Evolutionary conservation across 2,329 filamentous ascomycete species (phyloP), one percentile per base, ranked within the genome.

Genomic region (Sporothrix schenckii): DNA sequence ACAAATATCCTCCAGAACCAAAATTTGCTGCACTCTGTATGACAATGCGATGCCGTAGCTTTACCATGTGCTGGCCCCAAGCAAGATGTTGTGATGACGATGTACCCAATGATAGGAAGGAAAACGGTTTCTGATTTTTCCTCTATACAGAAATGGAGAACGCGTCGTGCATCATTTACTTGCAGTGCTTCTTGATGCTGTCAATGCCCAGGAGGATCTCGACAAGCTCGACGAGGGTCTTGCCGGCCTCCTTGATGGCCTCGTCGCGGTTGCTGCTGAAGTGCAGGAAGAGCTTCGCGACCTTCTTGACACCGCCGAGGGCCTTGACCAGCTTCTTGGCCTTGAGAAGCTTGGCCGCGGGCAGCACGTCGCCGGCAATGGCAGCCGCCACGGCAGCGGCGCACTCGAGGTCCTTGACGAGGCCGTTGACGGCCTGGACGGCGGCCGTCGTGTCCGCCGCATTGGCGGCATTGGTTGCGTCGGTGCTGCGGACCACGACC

Each of bases 291-390:
- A 70, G 63, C 61, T 70, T 66, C 27, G 69, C 69, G 24, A 67
- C 69, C 53, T 70, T 70, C 61, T 70, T 70, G 53, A 67, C 44
- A 3, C 69, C 69, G 39, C 69, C 69, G 13, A 70, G 69, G 4
- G 39, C 69, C 63, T 70, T 67, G 61, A 70, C 61, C 19, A 70
- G 69, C 30, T 56, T 41, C 63, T 70, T 70, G 61, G 47, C 69
- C 69, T 70, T 67, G 63, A 67, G 61, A 14, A 70, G 27, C 69
- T 70, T 70, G 41, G 69, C 69, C 1, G 69, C 69, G 2, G 69
- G 69, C 52, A 70, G 41, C 13, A 70, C 10, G 30, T 66, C 69
- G 49, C 61, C n/a, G 1, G 69, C 69, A 19, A 70, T 52, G 11
- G 69, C 69, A 0, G 69, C 69, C 0, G 30, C 61, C 39, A 50